Evolutionary conservation across 345 rosid species (phyloP).

Genomic region (Nephelium lappaceum): DNA sequence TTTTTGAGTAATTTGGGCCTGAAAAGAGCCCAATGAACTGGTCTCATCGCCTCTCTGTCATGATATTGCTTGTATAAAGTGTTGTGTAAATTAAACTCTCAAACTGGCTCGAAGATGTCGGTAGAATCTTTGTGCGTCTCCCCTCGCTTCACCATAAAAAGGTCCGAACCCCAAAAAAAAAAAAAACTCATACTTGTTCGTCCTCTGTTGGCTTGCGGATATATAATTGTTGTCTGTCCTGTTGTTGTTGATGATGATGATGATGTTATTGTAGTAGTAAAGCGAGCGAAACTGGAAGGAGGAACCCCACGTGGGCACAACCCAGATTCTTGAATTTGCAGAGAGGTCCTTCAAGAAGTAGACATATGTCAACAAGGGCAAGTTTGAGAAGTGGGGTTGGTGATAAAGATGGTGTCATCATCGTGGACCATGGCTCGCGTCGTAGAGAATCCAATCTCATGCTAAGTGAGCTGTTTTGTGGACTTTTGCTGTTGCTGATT

Average conservation of each 20-base stretch:
- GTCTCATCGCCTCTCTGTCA: background rate
- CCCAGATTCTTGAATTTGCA: conserved; percentile 26
- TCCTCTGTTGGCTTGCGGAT: background rate
- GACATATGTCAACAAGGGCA: conserved; percentile 20
- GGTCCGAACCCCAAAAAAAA: conserved; percentile 1
- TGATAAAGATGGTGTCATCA: conserved; percentile 69
- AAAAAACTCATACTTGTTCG: too few relatives aligned
- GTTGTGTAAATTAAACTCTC: background rate
- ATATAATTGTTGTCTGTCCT: background rate
- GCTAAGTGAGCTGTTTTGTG: conserved; percentile 54
- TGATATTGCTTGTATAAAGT: too few relatives aligned
- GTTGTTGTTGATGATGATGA: background rate
- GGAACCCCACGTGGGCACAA: conserved; percentile 19
- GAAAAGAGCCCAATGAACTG: background rate
- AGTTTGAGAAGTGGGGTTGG: conserved; percentile 44
- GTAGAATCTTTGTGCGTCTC: conserved; percentile 6
- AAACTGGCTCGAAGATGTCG: conserved; percentile 2
- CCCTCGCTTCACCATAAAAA: conserved; percentile 8
- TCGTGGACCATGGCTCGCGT: conserved; percentile 95
- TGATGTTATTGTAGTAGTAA: conserved; percentile 16
- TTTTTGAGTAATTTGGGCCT: background rate
- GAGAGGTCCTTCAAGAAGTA: conserved; percentile 21
- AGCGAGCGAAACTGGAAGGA: background rate
- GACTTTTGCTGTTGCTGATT: background rate
- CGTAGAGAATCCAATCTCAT: conserved; percentile 84